Evolutionary conservation across 2,329 filamentous ascomycete genomes (phyloP).

Genomic region (Diplodia intermedia): DNA sequence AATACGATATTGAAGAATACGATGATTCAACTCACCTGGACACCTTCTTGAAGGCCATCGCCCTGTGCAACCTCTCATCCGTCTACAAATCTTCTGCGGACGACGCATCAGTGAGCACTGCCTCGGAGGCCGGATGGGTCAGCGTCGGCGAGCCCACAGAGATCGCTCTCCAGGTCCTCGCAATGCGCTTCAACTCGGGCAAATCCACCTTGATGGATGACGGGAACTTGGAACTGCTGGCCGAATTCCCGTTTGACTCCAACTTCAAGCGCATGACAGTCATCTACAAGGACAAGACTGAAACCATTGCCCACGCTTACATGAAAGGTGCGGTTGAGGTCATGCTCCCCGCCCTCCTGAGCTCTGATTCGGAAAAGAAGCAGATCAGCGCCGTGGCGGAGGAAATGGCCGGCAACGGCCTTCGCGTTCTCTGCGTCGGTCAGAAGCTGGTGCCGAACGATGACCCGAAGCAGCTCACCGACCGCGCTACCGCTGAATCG

Average conservation of each 20-base stretch:
- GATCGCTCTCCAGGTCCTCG: slow-evolving; percentile 50
- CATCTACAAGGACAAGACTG: slow-evolving; percentile 45
- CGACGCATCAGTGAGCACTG: slow-evolving; percentile 19
- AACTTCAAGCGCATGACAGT: slow-evolving; percentile 52
- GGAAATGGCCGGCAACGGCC: slow-evolving; percentile 48
- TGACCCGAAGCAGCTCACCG: slow-evolving; percentile 12
- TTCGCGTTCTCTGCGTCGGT: slow-evolving; percentile 49
- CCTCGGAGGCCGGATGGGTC: slow-evolving; percentile 17
- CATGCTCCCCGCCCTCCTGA: slow-evolving; percentile 44
- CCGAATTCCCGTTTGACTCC: slow-evolving; percentile 51
- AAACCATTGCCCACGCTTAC: slow-evolving; percentile 44
- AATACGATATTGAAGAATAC: slow-evolving; percentile 40
- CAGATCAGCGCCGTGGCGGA: slow-evolving; percentile 43
- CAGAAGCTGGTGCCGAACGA: slow-evolving; percentile 39
- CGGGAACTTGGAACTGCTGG: slow-evolving; percentile 43
- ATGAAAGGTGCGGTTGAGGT: slow-evolving; percentile 51
- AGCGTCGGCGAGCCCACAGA: slow-evolving; percentile 40
- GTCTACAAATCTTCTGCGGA: slow-evolving; percentile 36
- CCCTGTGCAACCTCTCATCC: slow-evolving; percentile 50
- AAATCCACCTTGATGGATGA: slow-evolving; percentile 40
- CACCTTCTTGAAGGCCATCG: slow-evolving; percentile 47
- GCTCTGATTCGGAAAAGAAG: slow-evolving; percentile 42
- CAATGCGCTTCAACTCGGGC: slow-evolving; percentile 48
- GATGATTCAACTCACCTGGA: slow-evolving; percentile 37
- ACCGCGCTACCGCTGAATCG: slow-evolving; percentile 69